Evolutionary conservation across 345 rosid species (phyloP).

Genomic region (Eucalyptus brandiana): DNA sequence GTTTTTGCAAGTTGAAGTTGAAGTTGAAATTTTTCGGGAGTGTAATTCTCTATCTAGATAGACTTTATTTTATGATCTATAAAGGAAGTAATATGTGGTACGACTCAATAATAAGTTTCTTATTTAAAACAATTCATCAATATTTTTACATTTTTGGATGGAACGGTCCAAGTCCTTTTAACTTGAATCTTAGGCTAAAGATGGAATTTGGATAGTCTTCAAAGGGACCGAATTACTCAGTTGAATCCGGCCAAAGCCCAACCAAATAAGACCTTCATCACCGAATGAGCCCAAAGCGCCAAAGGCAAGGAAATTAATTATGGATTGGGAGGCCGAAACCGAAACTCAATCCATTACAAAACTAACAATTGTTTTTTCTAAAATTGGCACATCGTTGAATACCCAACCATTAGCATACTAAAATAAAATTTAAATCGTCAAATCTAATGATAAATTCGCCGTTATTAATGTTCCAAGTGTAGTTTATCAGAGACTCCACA

Average conservation of each 20-base stretch:
- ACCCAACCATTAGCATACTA: background rate
- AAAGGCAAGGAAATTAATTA: background rate
- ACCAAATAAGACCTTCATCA: background rate
- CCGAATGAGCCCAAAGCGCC: background rate
- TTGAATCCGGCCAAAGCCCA: background rate
- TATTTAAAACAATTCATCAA: background rate
- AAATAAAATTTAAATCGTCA: background rate
- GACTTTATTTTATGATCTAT: too few species aligned
- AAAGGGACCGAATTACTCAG: background rate
- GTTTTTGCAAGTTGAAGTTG: background rate
- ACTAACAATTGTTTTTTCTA: background rate
- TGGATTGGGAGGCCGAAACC: background rate
- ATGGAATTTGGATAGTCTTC: background rate
- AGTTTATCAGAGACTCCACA: background rate
- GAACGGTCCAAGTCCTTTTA: background rate
- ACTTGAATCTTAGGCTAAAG: background rate
- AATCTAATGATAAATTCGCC: background rate
- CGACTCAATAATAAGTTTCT: background rate
- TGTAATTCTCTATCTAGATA: background rate
- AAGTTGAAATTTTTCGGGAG: accelerated
- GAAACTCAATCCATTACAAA: background rate
- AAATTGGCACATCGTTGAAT: background rate
- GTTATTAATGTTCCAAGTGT: background rate
- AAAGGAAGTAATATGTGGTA: too few species aligned
- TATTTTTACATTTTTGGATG: background rate